Evolutionary conservation across 2,329 filamentous ascomycete species (phyloP), one percentile per base, ranked within the genome.

Genomic region (Pseudogymnoascus sp.): DNA sequence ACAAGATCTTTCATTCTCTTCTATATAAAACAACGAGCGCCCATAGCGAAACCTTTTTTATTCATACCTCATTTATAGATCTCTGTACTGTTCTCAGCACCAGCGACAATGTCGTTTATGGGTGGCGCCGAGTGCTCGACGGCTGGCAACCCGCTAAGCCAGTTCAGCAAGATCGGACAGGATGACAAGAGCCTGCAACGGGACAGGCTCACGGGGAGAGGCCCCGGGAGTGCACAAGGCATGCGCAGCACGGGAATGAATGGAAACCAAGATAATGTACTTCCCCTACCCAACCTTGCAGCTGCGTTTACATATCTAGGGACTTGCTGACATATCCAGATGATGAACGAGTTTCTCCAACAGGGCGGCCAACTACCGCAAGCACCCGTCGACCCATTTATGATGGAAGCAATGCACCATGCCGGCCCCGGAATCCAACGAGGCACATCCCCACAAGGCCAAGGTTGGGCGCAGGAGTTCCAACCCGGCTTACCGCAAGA

Each of bases 41-140:
- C 18, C 12, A 58, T 37, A 37, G 15, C 57, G 36, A 58, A 39
- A 7, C 12, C 33, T 25, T 30, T 38, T 58, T 58, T 37, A 58
- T 37, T 37, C 6, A 15, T 30, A 58, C 57, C n/a, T 58, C 57
- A 30, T 58, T 37, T 39, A 37, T 37, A 58, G 47, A 53, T 6
- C 47, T 33, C 28, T 53, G 47, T 53, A 33, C 28, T 33, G 47
- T 53, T 53, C 14, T 6, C 12, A 53, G 25, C n/a, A 20, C 47
- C n/a, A 61, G 33, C 39, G 22, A 3, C 35, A 33, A 97, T 99
- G 93, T 97, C 93, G 61, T 97, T 99, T 75, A 83, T 97, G 70
- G 90, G 91, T 76, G 92, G 93, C 69, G 89, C 93, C 69, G 94
- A 97, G 78, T 99, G 94, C 82, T 97, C 93, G 61, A 95, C 94